Conservation (phyloP, 2,329 filamentous ascomycete species). For the Beauveria bassiana region DNA sequence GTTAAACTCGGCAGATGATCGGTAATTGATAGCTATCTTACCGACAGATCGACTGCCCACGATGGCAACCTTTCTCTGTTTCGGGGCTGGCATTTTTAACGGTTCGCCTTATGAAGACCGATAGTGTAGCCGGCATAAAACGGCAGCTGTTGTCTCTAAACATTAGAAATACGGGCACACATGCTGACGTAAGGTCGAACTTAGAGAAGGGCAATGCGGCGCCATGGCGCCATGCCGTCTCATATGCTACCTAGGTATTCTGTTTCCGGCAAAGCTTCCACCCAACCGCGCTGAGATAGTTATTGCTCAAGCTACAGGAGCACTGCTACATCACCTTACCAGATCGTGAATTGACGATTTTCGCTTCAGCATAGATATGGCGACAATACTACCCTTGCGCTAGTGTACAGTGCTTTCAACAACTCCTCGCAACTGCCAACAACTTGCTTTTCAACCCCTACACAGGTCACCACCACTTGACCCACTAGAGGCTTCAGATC, state of each 20-base stretch:
- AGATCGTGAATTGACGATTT: not conserved
- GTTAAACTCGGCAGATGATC: not conserved
- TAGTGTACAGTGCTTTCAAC: not conserved
- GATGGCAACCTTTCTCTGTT: slow-evolving; percentile 92
- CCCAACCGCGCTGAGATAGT: not conserved
- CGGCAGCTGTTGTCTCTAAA: not conserved
- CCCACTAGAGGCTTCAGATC: not conserved
- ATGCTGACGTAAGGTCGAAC: slow-evolving; percentile 10
- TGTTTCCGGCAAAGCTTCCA: slow-evolving; percentile 8
- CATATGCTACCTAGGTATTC: not conserved
- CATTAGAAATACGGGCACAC: not conserved
- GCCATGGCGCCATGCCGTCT: not conserved
- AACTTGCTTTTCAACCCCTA: not conserved
- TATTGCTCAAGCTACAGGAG: not conserved
- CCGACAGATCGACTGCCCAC: slow-evolving; percentile 86
- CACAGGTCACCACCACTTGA: not conserved
- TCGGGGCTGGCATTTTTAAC: slow-evolving; percentile 57
- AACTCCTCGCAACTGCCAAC: not conserved
- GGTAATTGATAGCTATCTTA: slow-evolving; percentile 23
- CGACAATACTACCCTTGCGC: not conserved
- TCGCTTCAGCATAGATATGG: not conserved
- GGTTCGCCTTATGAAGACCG: not conserved
- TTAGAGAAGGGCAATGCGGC: not conserved
- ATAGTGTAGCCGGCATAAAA: not conserved
- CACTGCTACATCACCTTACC: not conserved